Conservation (phyloP, 257 asterid genomes). For the Jaltomata sinuosa region DNA sequence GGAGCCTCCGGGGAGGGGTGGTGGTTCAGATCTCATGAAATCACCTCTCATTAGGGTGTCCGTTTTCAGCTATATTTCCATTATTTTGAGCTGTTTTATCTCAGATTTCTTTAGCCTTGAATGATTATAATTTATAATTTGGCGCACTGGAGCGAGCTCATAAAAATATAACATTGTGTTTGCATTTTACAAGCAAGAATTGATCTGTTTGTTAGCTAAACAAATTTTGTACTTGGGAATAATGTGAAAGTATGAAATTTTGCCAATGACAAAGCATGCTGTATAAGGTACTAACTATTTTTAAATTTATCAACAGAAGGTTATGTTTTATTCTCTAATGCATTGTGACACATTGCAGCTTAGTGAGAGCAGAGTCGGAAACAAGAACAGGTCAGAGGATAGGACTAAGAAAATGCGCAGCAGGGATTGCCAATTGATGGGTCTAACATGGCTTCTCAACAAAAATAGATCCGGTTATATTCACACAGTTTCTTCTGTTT, state of each 20-base stretch:
- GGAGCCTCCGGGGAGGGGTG: not conserved
- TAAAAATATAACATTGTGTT: not conserved
- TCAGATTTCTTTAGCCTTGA: not conserved
- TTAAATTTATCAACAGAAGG: not conserved
- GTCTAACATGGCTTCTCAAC: slow-evolving; percentile 85
- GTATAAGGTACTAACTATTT: not conserved
- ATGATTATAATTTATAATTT: not conserved
- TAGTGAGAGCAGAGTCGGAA: slow-evolving; percentile 28
- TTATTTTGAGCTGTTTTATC: not conserved
- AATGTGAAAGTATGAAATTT: not conserved
- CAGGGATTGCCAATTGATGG: slow-evolving; percentile 82
- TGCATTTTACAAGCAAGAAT: not conserved
- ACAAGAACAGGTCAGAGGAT: slow-evolving; percentile 27
- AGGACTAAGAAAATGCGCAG: slow-evolving; percentile 55
- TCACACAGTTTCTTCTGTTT: slow-evolving; percentile 72
- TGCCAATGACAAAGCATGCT: not conserved
- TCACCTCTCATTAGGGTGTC: not conserved
- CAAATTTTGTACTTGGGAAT: not conserved
- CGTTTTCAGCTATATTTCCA: not conserved
- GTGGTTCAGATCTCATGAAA: not conserved
- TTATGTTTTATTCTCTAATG: not conserved
- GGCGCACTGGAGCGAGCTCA: not conserved
- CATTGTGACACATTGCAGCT: slow-evolving; percentile 35
- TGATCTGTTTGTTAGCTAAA: not conserved
- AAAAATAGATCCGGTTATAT: slow-evolving; percentile 63